Evolutionary conservation across 2,329 filamentous ascomycete species (phyloP), one percentile per base, ranked within the genome.

Genomic region (Neonectria coccinea): DNA sequence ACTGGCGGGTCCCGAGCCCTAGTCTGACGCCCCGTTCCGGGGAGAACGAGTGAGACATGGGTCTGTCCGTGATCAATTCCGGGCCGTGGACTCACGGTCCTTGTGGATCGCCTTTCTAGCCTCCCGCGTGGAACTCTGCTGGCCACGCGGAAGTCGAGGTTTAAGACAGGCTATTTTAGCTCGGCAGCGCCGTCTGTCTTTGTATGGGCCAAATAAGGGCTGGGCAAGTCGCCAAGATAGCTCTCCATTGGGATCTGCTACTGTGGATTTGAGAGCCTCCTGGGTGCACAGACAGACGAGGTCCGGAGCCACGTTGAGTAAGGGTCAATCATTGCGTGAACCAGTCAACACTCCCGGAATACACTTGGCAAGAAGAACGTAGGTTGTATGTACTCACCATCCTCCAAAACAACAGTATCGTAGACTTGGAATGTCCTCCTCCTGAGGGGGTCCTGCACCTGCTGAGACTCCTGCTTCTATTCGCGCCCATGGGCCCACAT

Each of bases 401-500:
- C 56, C 55, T 39, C 33, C 14, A 16, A 36, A 36, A 57, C 42
- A 59, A 50, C 44, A 66, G 20, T 20, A 65, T 51, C 52, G 39
- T 41, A 9, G 27, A 18, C 12, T 31, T 42, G 22, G 33, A 41
- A 50, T 56, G 42, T 45, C 47, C 36, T 33, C 47, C 29, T 31
- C 39, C 39, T 42, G 22, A 56, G 44, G 29, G 48, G 42, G 50
- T 20, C 42, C 51, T 58, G 57, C 55, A 54, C 42, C 36, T 56
- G 48, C 56, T 61, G 48, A 11, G 47, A 39, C 54, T n/a, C 20
- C 54, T 54, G 42, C 44, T 25, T 56, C 60, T 56, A 27, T n/a
- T 62, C 52, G 47, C 48, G 50, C 56, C 59, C 59, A 51, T 53
- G 31, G 41, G 52, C 29, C 67, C 69, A 62, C 67, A 63, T 29